phyloP scores from a whole-genome alignment of 805 yeast species.

The Wickerhamia fluorescens region DNA sequence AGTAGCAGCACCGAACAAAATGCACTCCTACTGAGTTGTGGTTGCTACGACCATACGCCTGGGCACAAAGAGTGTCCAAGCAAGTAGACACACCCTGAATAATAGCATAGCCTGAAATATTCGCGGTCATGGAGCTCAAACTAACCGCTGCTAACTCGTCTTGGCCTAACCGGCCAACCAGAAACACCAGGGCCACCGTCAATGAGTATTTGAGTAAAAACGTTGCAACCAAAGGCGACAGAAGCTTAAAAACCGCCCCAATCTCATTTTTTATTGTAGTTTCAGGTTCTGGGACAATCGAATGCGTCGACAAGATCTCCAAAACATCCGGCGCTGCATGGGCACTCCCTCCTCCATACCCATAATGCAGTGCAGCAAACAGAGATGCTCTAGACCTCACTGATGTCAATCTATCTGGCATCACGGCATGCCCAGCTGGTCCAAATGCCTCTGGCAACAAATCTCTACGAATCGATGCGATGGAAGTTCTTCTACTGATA shows the following conservation, averaged over 20 bases:
- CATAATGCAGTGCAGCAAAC: constrained; percentile 5
- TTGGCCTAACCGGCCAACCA: constrained; percentile 68
- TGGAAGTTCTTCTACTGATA: constrained; percentile 32
- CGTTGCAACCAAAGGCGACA: constrained; percentile 57
- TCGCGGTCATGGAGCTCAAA: constrained; percentile 70
- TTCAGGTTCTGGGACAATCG: constrained; percentile 34
- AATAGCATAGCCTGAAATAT: constrained; percentile 66
- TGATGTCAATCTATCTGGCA: constrained; percentile 10
- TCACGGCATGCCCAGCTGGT: constrained; percentile 6
- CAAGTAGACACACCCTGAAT: constrained; percentile 77
- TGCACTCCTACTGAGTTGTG: constrained; percentile 60
- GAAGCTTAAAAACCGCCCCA: constrained; percentile 30
- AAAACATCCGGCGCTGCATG: constrained; percentile 5
- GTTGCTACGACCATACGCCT: constrained; percentile 67
- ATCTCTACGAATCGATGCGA: constrained; percentile 23
- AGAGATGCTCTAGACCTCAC: constrained; percentile 9
- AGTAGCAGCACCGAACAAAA: constrained; percentile 58
- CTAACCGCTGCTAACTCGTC: constrained; percentile 71
- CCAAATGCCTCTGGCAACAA: constrained; percentile 10
- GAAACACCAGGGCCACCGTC: constrained; percentile 70
- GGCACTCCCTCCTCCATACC: too few relatives aligned
- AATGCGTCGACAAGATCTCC: constrained; percentile 20
- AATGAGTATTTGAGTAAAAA: constrained; percentile 66
- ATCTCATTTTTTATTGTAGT: constrained; percentile 36
- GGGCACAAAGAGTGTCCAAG: constrained; percentile 71